These are phyloP conservation scores for Russula griseocarnosa DNA, from an alignment of 768 basidiomycete genomes.

Conservation along the genomic window DNA sequence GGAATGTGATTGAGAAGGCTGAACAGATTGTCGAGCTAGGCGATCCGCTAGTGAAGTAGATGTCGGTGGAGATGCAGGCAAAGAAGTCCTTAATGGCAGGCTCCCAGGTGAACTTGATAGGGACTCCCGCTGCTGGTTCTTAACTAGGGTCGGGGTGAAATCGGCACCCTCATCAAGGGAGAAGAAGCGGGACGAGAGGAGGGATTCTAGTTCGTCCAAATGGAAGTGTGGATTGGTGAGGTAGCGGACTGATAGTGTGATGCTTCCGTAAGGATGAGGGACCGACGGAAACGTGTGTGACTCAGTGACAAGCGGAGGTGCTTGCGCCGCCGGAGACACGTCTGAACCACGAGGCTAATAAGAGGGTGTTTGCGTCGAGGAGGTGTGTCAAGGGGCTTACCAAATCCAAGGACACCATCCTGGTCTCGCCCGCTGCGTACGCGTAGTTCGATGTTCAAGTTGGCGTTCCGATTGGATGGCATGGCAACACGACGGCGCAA, in stretches of 20 bases:
- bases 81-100: conserved; percentile 40
- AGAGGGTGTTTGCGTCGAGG: conserved; percentile 18
- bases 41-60: conserved; percentile 41
- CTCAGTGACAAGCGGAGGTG: conserved; percentile 45
- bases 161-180: conserved; percentile 60
- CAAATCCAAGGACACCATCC: conserved; percentile 38
- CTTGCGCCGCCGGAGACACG: conserved; percentile 39
- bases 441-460: conserved; percentile 47
- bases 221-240: conserved; percentile 65
- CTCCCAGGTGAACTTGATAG: conserved; percentile 43
- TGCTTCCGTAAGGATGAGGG: conserved; percentile 62
- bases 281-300: conserved; percentile 62
- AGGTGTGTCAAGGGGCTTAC: conserved; percentile 32
- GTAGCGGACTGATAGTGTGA: conserved; percentile 60
- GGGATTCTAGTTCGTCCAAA: conserved; percentile 71
- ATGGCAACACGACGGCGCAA: conserved; percentile 42
- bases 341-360: conserved; percentile 34
- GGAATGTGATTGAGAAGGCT: conserved; percentile 35
- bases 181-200: conserved; percentile 69
- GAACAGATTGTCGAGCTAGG: conserved; percentile 33
- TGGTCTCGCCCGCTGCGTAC: conserved; percentile 35
- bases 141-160: conserved; percentile 69
- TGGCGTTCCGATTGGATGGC: conserved; percentile 39
- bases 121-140: conserved; percentile 59
- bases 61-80: conserved; percentile 46